These are phyloP conservation scores for Babesia bovis DNA, from an alignment of 169 alveolate species.

Conservation along the genomic window DNA sequence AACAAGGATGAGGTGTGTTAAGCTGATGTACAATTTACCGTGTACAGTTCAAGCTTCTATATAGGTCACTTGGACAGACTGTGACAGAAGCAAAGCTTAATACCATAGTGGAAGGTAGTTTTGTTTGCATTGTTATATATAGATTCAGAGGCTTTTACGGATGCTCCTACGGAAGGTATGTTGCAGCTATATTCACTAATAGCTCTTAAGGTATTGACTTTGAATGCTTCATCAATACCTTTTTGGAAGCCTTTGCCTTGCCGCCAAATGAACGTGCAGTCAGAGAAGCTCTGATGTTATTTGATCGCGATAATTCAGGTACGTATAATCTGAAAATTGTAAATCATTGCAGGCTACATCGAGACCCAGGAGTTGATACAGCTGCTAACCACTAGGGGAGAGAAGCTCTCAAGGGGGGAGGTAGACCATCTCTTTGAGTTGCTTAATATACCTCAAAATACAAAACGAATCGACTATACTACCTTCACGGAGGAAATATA, in stretches of 20 bases:
- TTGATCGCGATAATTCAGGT: constrained; percentile 55
- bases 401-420: constrained; percentile 38
- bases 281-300: constrained; percentile 52
- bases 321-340: not conserved
- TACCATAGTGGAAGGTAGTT: constrained; percentile 39
- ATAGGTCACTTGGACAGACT: constrained; percentile 63
- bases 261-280: constrained; percentile 62
- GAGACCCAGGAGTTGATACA: constrained; percentile 22
- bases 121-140: not conserved
- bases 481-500: constrained; percentile 49
- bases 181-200: no score
- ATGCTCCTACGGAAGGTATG: constrained; percentile 43
- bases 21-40: not conserved
- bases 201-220: constrained; percentile 51
- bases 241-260: constrained; percentile 31
- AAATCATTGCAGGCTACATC: constrained; percentile 37
- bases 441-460: constrained; percentile 32
- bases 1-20: constrained; percentile 48
- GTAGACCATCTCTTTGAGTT: constrained; percentile 45
- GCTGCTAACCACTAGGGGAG: constrained; percentile 63
- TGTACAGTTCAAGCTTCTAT: constrained; percentile 50
- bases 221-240: constrained; percentile 40
- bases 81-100: constrained; percentile 37
- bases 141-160: constrained; percentile 52
- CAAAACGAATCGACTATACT: constrained; percentile 29